These are phyloP conservation scores for Acacia melanoxylon DNA, from an alignment of 306 rosid genomes.

Conservation along the genomic window DNA sequence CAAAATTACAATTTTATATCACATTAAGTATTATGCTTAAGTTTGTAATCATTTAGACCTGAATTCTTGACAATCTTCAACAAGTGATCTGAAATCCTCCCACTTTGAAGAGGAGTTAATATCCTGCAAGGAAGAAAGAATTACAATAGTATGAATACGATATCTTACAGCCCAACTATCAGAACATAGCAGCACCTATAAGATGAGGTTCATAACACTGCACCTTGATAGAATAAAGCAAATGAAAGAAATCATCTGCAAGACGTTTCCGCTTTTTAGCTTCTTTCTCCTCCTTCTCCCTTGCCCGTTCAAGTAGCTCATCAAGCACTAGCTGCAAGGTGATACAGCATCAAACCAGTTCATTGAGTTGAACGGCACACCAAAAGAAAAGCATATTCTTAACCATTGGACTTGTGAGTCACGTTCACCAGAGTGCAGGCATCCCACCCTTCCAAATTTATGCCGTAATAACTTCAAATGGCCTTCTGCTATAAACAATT, in stretches of 20 bases:
- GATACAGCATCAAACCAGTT: slow-evolving; percentile 33
- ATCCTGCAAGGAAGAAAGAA: slow-evolving; percentile 57
- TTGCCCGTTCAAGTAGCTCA: slow-evolving; percentile 72
- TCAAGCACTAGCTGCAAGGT: slow-evolving; percentile 83
- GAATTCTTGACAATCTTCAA: slow-evolving; percentile 73
- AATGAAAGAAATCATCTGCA: slow-evolving; percentile 63
- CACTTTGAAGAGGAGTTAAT: slow-evolving; percentile 66
- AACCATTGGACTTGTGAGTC: neutral
- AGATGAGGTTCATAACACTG: slow-evolving; percentile 29
- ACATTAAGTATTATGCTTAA: slow-evolving; percentile 7
- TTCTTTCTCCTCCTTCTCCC: slow-evolving; percentile 93
- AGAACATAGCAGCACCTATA: slow-evolving; percentile 17
- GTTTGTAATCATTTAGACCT: slow-evolving; percentile 54
- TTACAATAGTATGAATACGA: slow-evolving; percentile 9
- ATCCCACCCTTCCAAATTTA: neutral
- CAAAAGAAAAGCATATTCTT: slow-evolving; percentile 5
- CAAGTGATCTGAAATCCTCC: slow-evolving; percentile 65
- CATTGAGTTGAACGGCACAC: slow-evolving; percentile 12
- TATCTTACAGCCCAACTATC: slow-evolving; percentile 24
- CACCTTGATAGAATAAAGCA: slow-evolving; percentile 76
- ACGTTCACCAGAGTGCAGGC: neutral
- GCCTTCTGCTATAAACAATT: neutral
- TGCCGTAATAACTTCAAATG: neutral
- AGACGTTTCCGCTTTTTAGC: slow-evolving; percentile 86
- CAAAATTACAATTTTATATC: too few relatives aligned